A percentile compares a stretch with the other conserved stretches of the same genome.
These are phyloP conservation scores for Glebionis coronaria DNA, from an alignment of 129 eudicot species.

Conservation along the genomic window DNA sequence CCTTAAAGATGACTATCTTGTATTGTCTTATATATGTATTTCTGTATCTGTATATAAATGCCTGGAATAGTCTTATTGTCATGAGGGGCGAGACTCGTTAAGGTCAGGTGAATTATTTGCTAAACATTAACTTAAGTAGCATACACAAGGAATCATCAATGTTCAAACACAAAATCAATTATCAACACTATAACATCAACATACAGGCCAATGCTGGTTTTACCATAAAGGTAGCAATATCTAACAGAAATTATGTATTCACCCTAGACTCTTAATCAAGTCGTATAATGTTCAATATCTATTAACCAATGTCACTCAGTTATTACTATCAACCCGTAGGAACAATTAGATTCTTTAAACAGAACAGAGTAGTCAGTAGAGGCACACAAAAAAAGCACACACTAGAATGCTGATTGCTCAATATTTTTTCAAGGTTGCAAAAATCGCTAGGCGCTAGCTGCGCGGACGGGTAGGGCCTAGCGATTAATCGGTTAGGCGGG, in stretches of 20 bases:
- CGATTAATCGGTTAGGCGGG: no score
- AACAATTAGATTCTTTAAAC: neutral
- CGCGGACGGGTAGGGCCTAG: no score
- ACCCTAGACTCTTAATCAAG: neutral
- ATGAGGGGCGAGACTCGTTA: no score
- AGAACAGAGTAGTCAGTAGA: neutral
- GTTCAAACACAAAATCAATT: neutral
- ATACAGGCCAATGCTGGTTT: neutral
- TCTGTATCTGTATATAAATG: no score
- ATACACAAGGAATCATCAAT: no score
- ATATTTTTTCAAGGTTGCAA: no score
- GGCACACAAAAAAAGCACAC: neutral
- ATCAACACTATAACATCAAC: neutral
- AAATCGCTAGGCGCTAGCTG: no score
- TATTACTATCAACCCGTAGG: neutral
- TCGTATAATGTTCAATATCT: neutral
- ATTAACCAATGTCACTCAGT: neutral
- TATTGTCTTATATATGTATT: no score
- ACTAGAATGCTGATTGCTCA: neutral
- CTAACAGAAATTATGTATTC: neutral
- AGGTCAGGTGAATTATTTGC: no score
- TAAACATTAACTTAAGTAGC: no score
- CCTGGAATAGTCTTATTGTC: no score
- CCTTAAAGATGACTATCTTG: no score
- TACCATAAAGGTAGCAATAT: conserved; percentile 2